Base-by-base conservation (phyloP, 352 stramenopile genomes). In the Phytopythium delawarense region DNA sequence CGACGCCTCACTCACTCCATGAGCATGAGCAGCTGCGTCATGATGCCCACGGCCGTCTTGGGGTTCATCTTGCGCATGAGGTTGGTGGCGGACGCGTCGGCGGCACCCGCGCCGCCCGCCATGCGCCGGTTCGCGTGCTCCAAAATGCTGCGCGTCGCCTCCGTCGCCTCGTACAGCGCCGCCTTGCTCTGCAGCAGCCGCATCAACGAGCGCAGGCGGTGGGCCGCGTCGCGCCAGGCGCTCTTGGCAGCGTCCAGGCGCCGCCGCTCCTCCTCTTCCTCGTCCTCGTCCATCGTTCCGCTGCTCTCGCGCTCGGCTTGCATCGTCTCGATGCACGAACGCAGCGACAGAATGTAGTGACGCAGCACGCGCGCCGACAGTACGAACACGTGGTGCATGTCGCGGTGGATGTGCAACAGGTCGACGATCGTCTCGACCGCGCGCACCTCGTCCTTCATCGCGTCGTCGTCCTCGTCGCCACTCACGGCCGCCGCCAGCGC, bases 381-480 rank as follows among this genome's bases (percentile, higher is more conserved):
- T 42, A 83, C 68, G 56, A 96, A 96, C 21, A 97, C 71, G 28
- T 84, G 73, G 39, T 88, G 76, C 84, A 94, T 95, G 58, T 96
- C 89, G 46, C 89, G 88, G 66, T 98, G 97, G 61, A 98, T 96
- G 70, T 99, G 96, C 60, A 98, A 70, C 50, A 98, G 67, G 63
- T 99, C 94, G 15, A 98, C 81, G 16, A 98, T 81, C 45, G 91
- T 80, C 61, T 98, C 87, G 18, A 96, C 79, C 32, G 80, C 79
- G 9, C 77, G 73, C 34, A 86, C 58, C 60, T 93, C 81, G 28
- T 89, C 81, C 21, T 72, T 65, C 34, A 84, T 59, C 32, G 73
- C 62, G n/a, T 89, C 75, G 37, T 83, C 60, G 15, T 51, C 54
- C 20, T 45, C 46, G 32, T 65, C 46, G 25, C 44, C 18, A 2